Evolutionary conservation across 164 flowering plant genomes (phyloP).

Genomic region (Buxus sempervirens): DNA sequence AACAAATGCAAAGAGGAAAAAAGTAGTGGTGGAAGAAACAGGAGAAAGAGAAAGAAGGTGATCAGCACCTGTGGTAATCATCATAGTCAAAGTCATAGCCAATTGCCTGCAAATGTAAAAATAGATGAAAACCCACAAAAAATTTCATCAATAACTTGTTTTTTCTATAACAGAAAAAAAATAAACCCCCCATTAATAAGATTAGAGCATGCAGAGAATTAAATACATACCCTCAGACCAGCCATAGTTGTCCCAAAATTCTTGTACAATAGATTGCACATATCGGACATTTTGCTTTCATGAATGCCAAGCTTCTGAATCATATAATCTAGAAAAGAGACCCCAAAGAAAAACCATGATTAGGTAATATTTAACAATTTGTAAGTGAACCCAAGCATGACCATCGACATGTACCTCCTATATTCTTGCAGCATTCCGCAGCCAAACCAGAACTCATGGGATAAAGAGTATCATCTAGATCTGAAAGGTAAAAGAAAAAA

Average conservation of each 20-base stretch:
- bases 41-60: slow-evolving; percentile 1
- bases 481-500: slow-evolving; percentile 29
- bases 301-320: slow-evolving; percentile 64
- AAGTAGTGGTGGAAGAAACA: no score
- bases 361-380: neutral
- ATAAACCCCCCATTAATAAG: neutral
- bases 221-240: slow-evolving; percentile 63
- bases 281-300: slow-evolving; percentile 43
- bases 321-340: slow-evolving; percentile 55
- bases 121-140: neutral
- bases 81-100: slow-evolving; percentile 79
- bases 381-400: neutral
- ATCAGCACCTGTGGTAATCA: slow-evolving; percentile 72
- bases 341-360: neutral
- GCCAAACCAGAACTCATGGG: slow-evolving; percentile 69
- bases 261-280: slow-evolving; percentile 57
- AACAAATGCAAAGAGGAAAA: no score
- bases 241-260: slow-evolving; percentile 92
- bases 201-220: neutral
- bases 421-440: slow-evolving; percentile 43
- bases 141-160: neutral
- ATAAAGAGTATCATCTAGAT: slow-evolving; percentile 82
- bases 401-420: slow-evolving; percentile 46
- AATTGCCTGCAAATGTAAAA: slow-evolving; percentile 49
- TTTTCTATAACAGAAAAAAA: no score